Conservation (phyloP, 2,329 filamentous ascomycete species). For the Nothopassalora personata region DNA sequence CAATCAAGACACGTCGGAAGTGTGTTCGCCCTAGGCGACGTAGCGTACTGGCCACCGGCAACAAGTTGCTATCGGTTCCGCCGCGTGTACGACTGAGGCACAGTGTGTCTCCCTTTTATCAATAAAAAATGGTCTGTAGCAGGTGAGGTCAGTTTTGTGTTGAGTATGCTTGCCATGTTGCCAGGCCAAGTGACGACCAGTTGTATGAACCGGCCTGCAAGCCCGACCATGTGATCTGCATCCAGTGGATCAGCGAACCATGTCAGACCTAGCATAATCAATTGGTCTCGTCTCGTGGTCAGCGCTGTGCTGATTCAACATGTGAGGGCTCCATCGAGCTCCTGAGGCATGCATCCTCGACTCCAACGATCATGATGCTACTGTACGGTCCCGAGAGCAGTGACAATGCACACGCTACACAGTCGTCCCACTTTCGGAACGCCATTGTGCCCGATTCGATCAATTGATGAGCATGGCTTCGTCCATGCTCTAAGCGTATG, state of each 20-base stretch:
- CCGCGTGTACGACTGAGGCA: too few species aligned
- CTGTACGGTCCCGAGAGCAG: constrained; percentile 5
- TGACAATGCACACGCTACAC: background rate
- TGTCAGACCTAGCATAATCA: constrained; percentile 8
- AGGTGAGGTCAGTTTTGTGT: too few species aligned
- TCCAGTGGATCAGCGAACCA: constrained; percentile 2
- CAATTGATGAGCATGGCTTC: background rate
- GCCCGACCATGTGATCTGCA: constrained; percentile 3
- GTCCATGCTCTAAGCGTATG: background rate
- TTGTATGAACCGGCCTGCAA: background rate
- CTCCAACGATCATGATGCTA: background rate
- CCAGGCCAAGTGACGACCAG: too few species aligned
- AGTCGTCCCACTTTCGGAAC: constrained; percentile 2
- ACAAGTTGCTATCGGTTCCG: background rate
- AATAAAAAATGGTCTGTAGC: too few species aligned
- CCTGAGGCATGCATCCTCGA: constrained; percentile 5
- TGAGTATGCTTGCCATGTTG: too few species aligned
- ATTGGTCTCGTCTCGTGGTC: too few species aligned
- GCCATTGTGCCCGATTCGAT: constrained; percentile 1
- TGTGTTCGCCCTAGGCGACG: background rate
- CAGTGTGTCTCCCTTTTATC: too few species aligned
- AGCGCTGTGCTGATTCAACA: background rate
- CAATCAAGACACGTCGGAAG: too few species aligned
- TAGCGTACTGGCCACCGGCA: background rate
- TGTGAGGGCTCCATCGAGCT: background rate